A percentile compares a stretch with the other conserved stretches of the same genome.
Evolutionary conservation across 176 grass and related monocot species (phyloP).

Genomic region (Hordeum marinum): DNA sequence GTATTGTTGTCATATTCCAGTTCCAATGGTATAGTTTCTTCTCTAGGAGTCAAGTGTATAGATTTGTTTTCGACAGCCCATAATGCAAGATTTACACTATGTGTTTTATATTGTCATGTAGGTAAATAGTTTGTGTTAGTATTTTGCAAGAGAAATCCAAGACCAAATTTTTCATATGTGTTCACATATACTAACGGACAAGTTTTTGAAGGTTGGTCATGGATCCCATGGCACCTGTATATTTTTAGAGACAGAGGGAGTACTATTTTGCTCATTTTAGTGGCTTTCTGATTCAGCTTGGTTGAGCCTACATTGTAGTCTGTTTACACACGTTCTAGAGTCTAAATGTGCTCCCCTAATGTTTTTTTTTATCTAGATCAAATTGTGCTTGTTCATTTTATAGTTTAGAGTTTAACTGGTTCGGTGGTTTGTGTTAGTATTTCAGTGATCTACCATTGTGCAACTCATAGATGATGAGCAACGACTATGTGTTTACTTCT

Average conservation of each 20-base stretch:
- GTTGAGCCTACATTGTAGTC: background rate
- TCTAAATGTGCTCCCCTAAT: background rate
- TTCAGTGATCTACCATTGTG: background rate
- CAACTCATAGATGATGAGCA: background rate
- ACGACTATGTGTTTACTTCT: background rate
- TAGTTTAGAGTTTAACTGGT: background rate
- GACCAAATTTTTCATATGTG: background rate
- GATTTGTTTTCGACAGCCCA: background rate
- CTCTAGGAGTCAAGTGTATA: background rate
- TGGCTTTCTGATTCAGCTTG: conserved; percentile 1
- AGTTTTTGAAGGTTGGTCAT: background rate
- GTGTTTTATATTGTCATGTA: background rate
- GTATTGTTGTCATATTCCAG: background rate
- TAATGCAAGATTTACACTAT: background rate
- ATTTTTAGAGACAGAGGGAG: background rate
- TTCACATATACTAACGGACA: background rate
- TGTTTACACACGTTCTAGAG: background rate
- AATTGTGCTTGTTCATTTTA: background rate
- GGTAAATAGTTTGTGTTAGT: background rate
- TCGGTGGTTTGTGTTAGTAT: background rate
- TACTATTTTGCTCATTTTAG: background rate
- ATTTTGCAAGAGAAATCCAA: background rate
- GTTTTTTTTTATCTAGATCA: background rate
- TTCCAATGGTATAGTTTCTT: conserved; percentile 11
- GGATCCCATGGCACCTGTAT: background rate